A percentile compares a stretch with the other conserved stretches of the same genome.
Evolutionary conservation across 176 grass and related monocot species (phyloP).

Genomic region (Raddia distichophylla): DNA sequence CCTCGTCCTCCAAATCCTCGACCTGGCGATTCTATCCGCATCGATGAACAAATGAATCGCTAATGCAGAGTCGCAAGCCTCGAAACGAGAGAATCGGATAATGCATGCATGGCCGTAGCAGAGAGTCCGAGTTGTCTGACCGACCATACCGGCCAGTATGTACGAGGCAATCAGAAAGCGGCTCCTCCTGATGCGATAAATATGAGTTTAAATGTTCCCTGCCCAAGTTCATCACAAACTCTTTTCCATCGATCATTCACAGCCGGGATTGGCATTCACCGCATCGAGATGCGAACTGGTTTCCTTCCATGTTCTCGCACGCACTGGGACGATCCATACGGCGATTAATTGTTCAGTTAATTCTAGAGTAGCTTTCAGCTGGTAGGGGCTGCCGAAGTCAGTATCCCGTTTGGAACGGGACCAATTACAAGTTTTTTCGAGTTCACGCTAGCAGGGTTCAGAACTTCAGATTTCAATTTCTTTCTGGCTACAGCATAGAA

Average conservation of each 20-base stretch:
- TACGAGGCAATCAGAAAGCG: background rate
- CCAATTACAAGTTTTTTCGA: too few relatives aligned
- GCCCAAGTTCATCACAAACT: constrained; percentile 19
- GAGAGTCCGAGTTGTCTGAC: constrained; percentile 9
- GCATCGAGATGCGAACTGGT: background rate
- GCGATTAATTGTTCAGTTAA: too few relatives aligned
- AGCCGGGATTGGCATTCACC: background rate
- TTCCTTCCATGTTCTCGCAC: background rate
- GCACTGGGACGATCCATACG: background rate
- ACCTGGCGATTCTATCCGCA: constrained; percentile 37
- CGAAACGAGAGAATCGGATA: constrained; percentile 37
- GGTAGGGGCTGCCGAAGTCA: too few relatives aligned
- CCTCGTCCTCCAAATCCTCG: constrained; percentile 12
- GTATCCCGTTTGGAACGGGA: too few relatives aligned
- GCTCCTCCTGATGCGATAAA: background rate
- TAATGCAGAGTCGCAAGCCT: background rate
- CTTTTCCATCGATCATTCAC: background rate
- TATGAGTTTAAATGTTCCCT: background rate
- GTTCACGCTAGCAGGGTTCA: too few relatives aligned
- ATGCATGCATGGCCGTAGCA: constrained; percentile 2
- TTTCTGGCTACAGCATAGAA: too few relatives aligned
- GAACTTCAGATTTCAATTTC: too few relatives aligned
- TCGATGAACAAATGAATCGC: background rate
- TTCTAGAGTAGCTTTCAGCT: too few relatives aligned
- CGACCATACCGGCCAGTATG: background rate